These are phyloP conservation scores for Akanthomyces muscarius DNA, from an alignment of 2,329 filamentous ascomycete species.

Conservation along the genomic window DNA sequence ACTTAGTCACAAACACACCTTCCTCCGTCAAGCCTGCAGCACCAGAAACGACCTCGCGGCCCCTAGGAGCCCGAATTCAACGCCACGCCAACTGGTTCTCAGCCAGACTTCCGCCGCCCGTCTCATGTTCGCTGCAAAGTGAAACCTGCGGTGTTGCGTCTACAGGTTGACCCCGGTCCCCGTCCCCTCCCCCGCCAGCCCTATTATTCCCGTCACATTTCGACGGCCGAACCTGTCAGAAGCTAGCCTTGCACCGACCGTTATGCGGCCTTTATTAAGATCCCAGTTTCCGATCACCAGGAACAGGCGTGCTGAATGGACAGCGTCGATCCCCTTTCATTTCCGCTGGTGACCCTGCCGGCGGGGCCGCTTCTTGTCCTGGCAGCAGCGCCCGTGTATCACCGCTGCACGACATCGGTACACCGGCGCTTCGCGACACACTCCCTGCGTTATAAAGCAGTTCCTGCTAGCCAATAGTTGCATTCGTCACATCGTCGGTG, in stretches of 20 bases:
- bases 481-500: no score
- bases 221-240: background rate
- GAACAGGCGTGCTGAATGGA: background rate
- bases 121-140: slow-evolving; percentile 2
- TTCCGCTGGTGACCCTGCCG: background rate
- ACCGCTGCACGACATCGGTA: background rate
- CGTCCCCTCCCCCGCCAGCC: background rate
- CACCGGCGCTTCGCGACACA: slow-evolving; percentile 13
- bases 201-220: background rate
- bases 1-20: no score
- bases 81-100: background rate
- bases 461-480: background rate
- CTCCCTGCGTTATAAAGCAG: background rate
- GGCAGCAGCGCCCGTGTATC: background rate
- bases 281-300: background rate
- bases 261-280: background rate
- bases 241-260: background rate
- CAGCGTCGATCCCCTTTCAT: slow-evolving; percentile 16
- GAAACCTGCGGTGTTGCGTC: slow-evolving; percentile 14
- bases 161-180: background rate
- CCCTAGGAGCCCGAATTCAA: no score
- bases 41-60: background rate
- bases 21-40: background rate
- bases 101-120: background rate
- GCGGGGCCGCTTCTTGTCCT: background rate